Evolutionary conservation across 352 stramenopile species (phyloP), one percentile per base, ranked within the genome.

Genomic region (Pythium guiyangense): DNA sequence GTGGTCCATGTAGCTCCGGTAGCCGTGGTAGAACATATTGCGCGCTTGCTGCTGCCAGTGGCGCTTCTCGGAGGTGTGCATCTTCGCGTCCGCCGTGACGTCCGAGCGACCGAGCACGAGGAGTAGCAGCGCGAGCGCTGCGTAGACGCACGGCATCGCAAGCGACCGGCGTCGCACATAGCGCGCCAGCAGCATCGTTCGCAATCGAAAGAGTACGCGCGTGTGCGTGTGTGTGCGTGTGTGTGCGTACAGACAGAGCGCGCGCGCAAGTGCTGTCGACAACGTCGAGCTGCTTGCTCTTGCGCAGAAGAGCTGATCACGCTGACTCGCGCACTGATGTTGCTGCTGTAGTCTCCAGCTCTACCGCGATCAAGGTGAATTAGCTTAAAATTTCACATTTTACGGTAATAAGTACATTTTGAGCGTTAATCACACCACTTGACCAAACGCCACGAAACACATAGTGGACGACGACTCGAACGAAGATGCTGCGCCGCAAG

Each of bases 21-120:
- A 96, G 52, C 80, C 88, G 63, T 96, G 88, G 62, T 94, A 93
- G 62, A 96, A 95, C 86, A 96, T 94, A 34, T 86, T 84, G 20
- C 76, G 74, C 31, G 86, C 84, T 58, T 91, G 73, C 27, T 95
- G 71, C 54, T 83, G 73, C 35, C 96, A 66, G 40, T 90, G 63
- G n/a, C 63, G 54, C 22, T 66, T 67, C 72, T 94, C 84, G 2
- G 84, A 88, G 29, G 54, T 70, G 70, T 93, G 84, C 76, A 90
- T 90, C 44, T 66, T 63, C 25, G 68, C 74, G 27, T 54, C 27
- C n/a, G 49, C 10, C 0, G 17, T 6, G 8, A 29, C 52, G 20
- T 18, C 27, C 0, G 8, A 4, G 18, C 12, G 42, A 0, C 26
- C 9, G 4, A 37, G 26, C 12, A 54, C 6, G 4, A 54, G 17